phyloP scores from a whole-genome alignment of 805 yeast genomes.

The Lachancea nothofagi region DNA sequence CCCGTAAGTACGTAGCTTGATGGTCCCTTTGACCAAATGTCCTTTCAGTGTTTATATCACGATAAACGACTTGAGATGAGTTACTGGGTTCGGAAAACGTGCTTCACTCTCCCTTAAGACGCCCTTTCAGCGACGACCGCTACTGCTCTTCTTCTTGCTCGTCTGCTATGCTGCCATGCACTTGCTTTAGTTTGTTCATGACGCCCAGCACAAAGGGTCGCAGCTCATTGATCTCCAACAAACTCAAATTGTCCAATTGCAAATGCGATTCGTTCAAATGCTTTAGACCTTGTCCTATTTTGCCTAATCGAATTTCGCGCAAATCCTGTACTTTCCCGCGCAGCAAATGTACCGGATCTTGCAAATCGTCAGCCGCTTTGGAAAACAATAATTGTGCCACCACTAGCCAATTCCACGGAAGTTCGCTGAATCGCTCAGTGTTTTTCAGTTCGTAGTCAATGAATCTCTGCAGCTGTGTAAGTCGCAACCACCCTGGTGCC shows the following conservation, averaged over 20 bases:
- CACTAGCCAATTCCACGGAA: slow-evolving; percentile 91
- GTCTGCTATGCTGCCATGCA: slow-evolving; percentile 29
- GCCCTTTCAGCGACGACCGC: slow-evolving; percentile 15
- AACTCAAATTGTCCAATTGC: slow-evolving; percentile 73
- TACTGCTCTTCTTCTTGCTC: slow-evolving; percentile 6
- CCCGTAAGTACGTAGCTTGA: too few species aligned
- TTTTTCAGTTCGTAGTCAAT: slow-evolving; percentile 62
- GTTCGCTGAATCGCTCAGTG: slow-evolving; percentile 53
- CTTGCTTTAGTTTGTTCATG: slow-evolving; percentile 68
- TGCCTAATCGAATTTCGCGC: slow-evolving; percentile 74
- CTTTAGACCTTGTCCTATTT: slow-evolving; percentile 72
- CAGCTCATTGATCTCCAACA: slow-evolving; percentile 82
- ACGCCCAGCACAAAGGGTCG: slow-evolving; percentile 75
- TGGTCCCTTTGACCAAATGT: too few species aligned
- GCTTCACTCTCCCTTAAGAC: slow-evolving; percentile 18
- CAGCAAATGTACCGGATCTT: slow-evolving; percentile 65
- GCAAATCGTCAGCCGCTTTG: slow-evolving; percentile 72
- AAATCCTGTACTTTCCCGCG: slow-evolving; percentile 74
- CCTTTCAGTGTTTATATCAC: too few species aligned
- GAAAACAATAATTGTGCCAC: slow-evolving; percentile 60
- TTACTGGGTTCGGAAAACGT: not conserved
- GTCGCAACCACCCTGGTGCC: slow-evolving; percentile 78
- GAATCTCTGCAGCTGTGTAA: slow-evolving; percentile 45
- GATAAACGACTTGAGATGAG: not conserved
- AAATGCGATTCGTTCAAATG: slow-evolving; percentile 78